phyloP scores from a whole-genome alignment of 805 yeast species.

The Nakazawaea wickerhamii region DNA sequence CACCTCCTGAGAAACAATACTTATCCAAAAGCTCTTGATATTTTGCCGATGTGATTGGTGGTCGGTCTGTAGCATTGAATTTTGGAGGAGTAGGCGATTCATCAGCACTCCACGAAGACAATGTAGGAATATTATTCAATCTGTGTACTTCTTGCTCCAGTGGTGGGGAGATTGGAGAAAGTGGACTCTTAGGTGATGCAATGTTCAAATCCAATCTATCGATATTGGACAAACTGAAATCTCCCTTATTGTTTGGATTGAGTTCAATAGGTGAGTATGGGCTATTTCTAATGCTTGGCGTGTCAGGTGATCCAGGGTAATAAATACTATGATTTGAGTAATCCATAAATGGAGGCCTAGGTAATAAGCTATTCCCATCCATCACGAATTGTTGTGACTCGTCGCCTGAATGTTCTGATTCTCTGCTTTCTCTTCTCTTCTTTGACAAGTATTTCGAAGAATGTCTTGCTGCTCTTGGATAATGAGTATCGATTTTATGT shows the following conservation, averaged over 20 bases:
- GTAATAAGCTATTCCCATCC: slow-evolving; percentile 16
- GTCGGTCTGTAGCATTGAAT: slow-evolving; percentile 18
- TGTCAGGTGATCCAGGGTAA: slow-evolving; percentile 22
- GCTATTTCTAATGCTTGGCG: slow-evolving; percentile 17
- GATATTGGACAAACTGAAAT: background rate
- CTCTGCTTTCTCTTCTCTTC: slow-evolving; percentile 9
- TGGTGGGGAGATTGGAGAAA: background rate
- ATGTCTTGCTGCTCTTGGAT: slow-evolving; percentile 4
- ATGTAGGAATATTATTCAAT: slow-evolving; percentile 16
- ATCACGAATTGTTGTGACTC: slow-evolving; percentile 14
- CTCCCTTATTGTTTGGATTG: slow-evolving; percentile 8
- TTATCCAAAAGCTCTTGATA: slow-evolving; percentile 53
- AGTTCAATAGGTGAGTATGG: slow-evolving; percentile 11
- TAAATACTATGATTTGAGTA: background rate
- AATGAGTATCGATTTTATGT: slow-evolving; percentile 5
- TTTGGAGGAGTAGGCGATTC: background rate
- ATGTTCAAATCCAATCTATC: slow-evolving; percentile 1
- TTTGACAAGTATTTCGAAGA: slow-evolving; percentile 15
- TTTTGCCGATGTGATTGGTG: slow-evolving; percentile 41
- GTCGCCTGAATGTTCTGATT: slow-evolving; percentile 21
- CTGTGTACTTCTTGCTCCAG: background rate
- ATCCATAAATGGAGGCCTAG: background rate
- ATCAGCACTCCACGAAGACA: slow-evolving; percentile 12
- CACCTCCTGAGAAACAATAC: slow-evolving; percentile 46
- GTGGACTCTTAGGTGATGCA: slow-evolving; percentile 7